A percentile compares a stretch with the other conserved stretches of the same genome.
These are phyloP conservation scores for Clavispora fructus DNA, from an alignment of 805 yeast genomes.

Conservation along the genomic window DNA sequence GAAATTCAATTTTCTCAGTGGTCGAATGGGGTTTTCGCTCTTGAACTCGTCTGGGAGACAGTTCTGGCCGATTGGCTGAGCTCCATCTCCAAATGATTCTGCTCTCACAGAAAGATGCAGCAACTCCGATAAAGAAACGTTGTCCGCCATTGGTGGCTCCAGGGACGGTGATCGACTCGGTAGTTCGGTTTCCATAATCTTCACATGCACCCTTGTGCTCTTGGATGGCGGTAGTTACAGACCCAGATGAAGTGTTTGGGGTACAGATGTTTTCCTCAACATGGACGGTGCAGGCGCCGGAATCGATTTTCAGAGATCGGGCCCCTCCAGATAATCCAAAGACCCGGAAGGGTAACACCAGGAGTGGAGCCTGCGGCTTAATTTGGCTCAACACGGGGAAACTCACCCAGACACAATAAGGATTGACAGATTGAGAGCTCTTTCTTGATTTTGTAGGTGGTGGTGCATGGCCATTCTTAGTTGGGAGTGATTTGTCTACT, in stretches of 20 bases:
- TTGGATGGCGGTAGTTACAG: neutral
- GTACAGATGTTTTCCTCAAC: neutral
- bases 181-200: neutral
- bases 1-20: constrained; percentile 26
- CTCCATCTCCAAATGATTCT: neutral
- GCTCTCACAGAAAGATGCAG: neutral
- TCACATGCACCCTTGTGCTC: neutral
- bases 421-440: too few species aligned
- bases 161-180: neutral
- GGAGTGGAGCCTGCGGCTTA: too few species aligned
- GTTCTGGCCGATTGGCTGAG: neutral
- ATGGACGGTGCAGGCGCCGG: too few species aligned
- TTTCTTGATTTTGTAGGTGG: too few species aligned
- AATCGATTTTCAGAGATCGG: too few species aligned
- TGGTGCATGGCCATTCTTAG: too few species aligned
- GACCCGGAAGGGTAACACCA: too few species aligned
- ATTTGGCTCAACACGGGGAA: too few species aligned
- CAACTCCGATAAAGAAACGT: neutral
- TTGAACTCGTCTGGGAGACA: too few species aligned
- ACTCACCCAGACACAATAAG: too few species aligned
- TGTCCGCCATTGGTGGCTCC: neutral
- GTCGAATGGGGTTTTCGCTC: neutral
- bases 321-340: too few species aligned
- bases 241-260: neutral
- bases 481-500: too few species aligned